Evolutionary conservation across 768 basidiomycete species (phyloP), one percentile per base, ranked within the genome.

Genomic region (Cantharellus anzutake): DNA sequence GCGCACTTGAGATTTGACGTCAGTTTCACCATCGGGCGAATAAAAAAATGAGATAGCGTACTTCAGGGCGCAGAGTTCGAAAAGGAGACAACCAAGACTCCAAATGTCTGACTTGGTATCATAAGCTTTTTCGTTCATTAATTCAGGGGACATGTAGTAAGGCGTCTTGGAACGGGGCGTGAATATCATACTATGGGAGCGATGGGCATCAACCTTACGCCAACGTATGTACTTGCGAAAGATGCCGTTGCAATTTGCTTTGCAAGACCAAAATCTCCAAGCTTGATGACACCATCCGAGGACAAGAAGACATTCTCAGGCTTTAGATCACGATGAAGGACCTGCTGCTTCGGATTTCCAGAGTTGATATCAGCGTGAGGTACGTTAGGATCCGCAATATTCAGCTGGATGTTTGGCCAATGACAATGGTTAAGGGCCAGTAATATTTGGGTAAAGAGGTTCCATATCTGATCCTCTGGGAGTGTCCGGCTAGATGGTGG

Each of bases 81-180:
- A 98, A 35, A 97, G 88, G 39, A 98, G 77, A 71, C 96, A 99
- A 1, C 96, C 96, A 38, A 98, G 76, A 3, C 90, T 93, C 96
- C 96, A 99, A 55, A 99, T 97, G 67, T 99, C 96, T 0, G 88
- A 91, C 72, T 98, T 99, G 4, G 89, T 85, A 72, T 97, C 96
- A 71, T 99, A 99, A 2, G 89, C 81, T 68, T 89, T 92, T 68
- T 98, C 94, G 73, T 88, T 89, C 80, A 97, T 90, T 41, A 98
- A 78, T 70, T 99, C 94, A 0, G 96, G 96, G 1, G 92, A 96
- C 96, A 99, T 98, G 73, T 99, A 98, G 69, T 98, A 93, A 2
- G 96, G 96, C 2, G 96, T 99, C 92, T 97, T 35, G 38, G 65
- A n/a, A 14, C 20, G 29, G 34, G 38, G 52, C 42, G 56, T 48